Conservation (phyloP, 306 rosid species). For the Prunus persica region DNA sequence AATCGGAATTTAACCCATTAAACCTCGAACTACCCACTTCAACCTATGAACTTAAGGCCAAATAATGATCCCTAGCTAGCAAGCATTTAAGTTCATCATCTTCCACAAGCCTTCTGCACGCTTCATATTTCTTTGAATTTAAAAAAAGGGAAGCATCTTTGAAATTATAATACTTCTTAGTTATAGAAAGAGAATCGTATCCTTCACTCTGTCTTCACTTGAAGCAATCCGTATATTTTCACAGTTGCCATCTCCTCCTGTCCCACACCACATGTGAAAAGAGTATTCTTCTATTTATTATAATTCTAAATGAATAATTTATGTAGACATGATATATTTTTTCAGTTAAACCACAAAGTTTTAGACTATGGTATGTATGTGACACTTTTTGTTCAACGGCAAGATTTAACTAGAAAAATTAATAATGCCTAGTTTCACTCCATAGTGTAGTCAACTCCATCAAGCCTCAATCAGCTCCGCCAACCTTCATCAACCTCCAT, state of each 20-base stretch:
- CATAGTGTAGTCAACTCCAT: too few species aligned
- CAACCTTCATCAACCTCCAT: too few species aligned
- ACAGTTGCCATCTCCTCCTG: neutral
- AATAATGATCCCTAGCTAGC: too few species aligned
- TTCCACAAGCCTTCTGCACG: too few species aligned
- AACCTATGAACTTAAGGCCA: too few species aligned
- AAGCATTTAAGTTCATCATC: too few species aligned
- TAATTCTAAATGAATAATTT: neutral
- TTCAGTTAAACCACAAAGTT: neutral
- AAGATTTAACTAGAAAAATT: too few species aligned
- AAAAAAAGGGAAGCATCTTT: neutral
- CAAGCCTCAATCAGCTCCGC: too few species aligned
- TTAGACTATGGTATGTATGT: too few species aligned
- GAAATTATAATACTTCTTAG: neutral
- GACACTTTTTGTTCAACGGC: too few species aligned
- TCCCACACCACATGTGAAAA: neutral
- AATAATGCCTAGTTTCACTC: too few species aligned
- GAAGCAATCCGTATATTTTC: neutral
- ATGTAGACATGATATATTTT: neutral
- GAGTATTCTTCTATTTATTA: neutral
- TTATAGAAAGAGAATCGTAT: neutral
- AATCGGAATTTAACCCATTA: rapidly evolving
- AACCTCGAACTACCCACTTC: too few species aligned
- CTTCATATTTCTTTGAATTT: neutral
- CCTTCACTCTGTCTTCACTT: neutral